Evolutionary conservation across 306 rosid species (phyloP).

Genomic region (Pyrus pyrifolia): DNA sequence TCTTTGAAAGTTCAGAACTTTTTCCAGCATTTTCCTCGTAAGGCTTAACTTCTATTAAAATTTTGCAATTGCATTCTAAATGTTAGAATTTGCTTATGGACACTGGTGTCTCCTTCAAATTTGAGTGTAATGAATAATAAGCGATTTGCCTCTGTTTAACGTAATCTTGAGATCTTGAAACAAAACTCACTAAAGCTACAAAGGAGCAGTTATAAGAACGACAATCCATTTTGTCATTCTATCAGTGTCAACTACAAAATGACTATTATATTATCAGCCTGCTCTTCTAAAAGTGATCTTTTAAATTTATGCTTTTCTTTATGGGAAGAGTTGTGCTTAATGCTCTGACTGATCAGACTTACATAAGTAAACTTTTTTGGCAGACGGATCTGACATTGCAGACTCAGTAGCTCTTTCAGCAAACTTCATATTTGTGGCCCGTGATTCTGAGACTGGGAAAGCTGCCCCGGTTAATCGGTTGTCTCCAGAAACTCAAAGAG

Average conservation of each 20-base stretch:
- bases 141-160: not conserved
- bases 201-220: not conserved
- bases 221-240: not conserved
- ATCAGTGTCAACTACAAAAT: not conserved
- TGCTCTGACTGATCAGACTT: not conserved
- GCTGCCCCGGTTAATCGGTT: constrained; percentile 86
- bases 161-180: not conserved
- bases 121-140: not conserved
- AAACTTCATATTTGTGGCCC: constrained; percentile 94
- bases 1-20: not conserved
- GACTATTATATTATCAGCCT: not conserved
- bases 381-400: constrained; percentile 34
- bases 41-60: not conserved
- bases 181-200: not conserved
- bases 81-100: not conserved
- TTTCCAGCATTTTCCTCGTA: not conserved
- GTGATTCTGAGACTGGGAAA: constrained; percentile 80
- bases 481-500: constrained; percentile 64
- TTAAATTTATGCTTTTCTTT: not conserved
- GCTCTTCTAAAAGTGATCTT: not conserved
- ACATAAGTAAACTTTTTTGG: constrained; percentile 10
- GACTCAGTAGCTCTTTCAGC: constrained; percentile 67
- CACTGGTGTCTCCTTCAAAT: not conserved
- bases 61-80: not conserved
- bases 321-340: not conserved